phyloP scores from a whole-genome alignment of 805 yeast species.

The Kuraishia cidri region DNA sequence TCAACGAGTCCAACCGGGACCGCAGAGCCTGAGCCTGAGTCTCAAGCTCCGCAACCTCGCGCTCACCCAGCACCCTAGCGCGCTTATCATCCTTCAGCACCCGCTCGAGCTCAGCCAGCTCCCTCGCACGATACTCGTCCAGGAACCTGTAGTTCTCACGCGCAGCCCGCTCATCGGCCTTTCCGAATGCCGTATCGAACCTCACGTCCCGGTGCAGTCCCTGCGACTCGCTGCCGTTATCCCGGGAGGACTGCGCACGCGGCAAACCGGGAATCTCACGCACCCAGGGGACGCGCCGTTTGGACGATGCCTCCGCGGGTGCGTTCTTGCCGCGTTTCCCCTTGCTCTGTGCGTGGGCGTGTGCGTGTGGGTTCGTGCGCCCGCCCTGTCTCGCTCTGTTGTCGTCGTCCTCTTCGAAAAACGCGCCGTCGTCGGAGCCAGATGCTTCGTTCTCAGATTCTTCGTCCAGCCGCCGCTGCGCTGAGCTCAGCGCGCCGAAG shows the following conservation, averaged over 20 bases:
- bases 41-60: constrained; percentile 45
- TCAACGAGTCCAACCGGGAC: constrained; percentile 59
- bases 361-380: too few relatives aligned
- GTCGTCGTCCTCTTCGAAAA: constrained; percentile 27
- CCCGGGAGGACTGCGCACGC: constrained; percentile 26
- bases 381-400: constrained; percentile 6
- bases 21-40: constrained; percentile 52
- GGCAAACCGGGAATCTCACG: constrained; percentile 68
- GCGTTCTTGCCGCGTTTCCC: constrained; percentile 56
- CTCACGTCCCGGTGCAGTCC: constrained; percentile 71
- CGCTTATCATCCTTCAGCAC: constrained; percentile 47
- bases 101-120: constrained; percentile 50
- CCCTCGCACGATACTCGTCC: constrained; percentile 76
- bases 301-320: constrained; percentile 74
- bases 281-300: constrained; percentile 56
- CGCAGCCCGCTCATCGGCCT: constrained; percentile 57
- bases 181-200: constrained; percentile 86
- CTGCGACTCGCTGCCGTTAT: constrained; percentile 14
- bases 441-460: constrained; percentile 13
- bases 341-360: too few relatives aligned
- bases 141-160: constrained; percentile 78
- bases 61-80: constrained; percentile 26
- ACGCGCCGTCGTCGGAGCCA: constrained; percentile 18
- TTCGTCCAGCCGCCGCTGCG: constrained; percentile 27
- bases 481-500: constrained; percentile 55